Percentiles rank a stretch among this genome's conserved stretches.
phyloP scores from a whole-genome alignment of 1,139 yeast species.

The Pichia sp. region DNA sequence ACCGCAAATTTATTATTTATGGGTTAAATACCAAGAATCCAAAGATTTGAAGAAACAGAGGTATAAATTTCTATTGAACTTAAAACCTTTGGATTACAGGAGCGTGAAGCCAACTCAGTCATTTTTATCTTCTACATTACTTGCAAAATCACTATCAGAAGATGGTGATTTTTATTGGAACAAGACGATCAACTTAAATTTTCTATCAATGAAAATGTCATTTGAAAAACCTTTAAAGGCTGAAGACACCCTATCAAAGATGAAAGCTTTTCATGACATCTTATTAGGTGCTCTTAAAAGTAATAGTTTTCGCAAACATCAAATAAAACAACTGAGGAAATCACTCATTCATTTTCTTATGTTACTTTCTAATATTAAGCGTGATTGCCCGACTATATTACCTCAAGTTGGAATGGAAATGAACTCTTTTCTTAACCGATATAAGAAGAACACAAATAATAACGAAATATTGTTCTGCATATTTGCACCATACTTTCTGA shows the following conservation, averaged over 20 bases:
- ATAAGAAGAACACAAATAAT: slow-evolving; percentile 1
- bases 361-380: slow-evolving; percentile 23
- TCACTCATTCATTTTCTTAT: slow-evolving; percentile 24
- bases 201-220: not conserved
- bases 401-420: slow-evolving; percentile 16
- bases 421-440: slow-evolving; percentile 14
- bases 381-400: slow-evolving; percentile 4
- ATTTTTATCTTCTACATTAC: slow-evolving; percentile 5
- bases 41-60: not conserved
- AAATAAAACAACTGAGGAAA: slow-evolving; percentile 20
- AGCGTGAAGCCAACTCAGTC: slow-evolving; percentile 1
- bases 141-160: not conserved
- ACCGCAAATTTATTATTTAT: not conserved
- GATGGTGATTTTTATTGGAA: slow-evolving; percentile 3
- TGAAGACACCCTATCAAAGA: slow-evolving; percentile 2
- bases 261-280: slow-evolving; percentile 16
- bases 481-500: slow-evolving; percentile 24
- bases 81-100: slow-evolving; percentile 9
- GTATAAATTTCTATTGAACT: slow-evolving; percentile 8
- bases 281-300: slow-evolving; percentile 8
- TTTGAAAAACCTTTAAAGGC: slow-evolving; percentile 9
- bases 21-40: slow-evolving; percentile 9
- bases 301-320: slow-evolving; percentile 1
- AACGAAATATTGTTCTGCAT: slow-evolving; percentile 12
- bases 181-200: slow-evolving; percentile 5